Base-by-base conservation (phyloP, 148 eudicot genomes). In the Amaranthus hypochondriacus region DNA sequence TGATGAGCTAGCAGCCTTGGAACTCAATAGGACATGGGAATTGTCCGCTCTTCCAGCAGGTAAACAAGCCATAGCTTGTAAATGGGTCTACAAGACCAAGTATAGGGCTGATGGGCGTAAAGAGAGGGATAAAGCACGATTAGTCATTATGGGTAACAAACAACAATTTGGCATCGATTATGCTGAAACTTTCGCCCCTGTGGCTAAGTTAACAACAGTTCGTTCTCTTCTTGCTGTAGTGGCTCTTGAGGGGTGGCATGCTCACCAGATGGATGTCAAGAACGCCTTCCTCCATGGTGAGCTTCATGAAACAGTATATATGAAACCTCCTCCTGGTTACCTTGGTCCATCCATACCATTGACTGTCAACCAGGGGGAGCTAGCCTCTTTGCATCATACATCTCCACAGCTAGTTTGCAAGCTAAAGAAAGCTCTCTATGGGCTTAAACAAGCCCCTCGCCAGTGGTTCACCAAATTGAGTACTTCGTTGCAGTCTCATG, bases 321-420 rank as follows among this genome's bases (percentile, higher is more conserved):
- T 54, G 57, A 54, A 6, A 0, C 3, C 13, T 0, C 57, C 57
- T 5, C 57, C 57, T 54, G 57, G 57, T 2, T 3, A 7, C 0
- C 3, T 9, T 3, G 3, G 9, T 3, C 9, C 3, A 0, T 0
- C 9, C 0, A 54, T 1, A 54, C 9, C 7, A 0, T 7, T 5
- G 0, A 54, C 13, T 9, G 13, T 3, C 0, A 7, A 54, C 0
- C 3, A 8, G 57, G 4, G 13, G 6, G 57, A 54, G 4, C 0
- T 28, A 0, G 0, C 1, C 0, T 28, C 39, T 28, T 28, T 28
- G 2, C 39, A 0, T 28, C 39, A 28, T 2, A 28, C 39, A 0
- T 28, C 39, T 28, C 39, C 39, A 1, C 39, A 28, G 2, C 0
- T 28, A 3, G 66, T 62, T 0, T 62, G 66, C 44, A 62, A 62